A percentile compares a stretch with the other conserved stretches of the same genome.
These are phyloP conservation scores for Solanum infundibuliforme DNA, from an alignment of 257 asterid genomes.

Conservation along the genomic window DNA sequence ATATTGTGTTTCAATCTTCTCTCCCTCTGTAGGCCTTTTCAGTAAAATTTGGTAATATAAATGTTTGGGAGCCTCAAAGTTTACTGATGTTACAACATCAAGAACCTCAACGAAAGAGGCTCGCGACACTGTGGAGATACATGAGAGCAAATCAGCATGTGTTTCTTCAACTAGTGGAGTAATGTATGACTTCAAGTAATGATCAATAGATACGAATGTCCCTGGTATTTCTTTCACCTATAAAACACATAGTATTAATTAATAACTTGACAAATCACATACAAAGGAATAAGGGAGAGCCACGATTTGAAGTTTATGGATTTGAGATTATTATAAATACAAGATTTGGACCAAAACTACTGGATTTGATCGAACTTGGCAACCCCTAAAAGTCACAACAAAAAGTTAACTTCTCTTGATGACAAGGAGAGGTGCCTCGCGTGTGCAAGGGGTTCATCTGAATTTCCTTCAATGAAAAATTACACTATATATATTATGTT, in stretches of 20 bases:
- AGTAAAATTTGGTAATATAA: conserved; percentile 4
- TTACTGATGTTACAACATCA: not conserved
- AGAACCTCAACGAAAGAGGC: conserved; percentile 16
- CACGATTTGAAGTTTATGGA: too few species aligned
- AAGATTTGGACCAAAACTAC: too few species aligned
- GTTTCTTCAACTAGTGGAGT: conserved; percentile 13
- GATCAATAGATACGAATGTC: conserved; percentile 12
- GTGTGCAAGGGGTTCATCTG: not conserved
- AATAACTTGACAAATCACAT: not conserved
- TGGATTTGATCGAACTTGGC: conserved; percentile 8
- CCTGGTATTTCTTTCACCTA: conserved; percentile 26
- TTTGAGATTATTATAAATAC: too few species aligned
- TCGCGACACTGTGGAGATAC: not conserved
- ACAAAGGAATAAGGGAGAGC: not conserved
- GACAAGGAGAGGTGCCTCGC: not conserved
- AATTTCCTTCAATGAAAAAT: not conserved
- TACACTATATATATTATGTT: not conserved
- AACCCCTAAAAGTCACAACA: not conserved
- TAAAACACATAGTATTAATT: not conserved
- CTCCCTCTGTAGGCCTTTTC: not conserved
- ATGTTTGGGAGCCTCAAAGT: not conserved
- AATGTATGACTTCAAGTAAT: conserved; percentile 24
- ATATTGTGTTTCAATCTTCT: not conserved
- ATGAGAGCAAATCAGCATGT: conserved; percentile 40
- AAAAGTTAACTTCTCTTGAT: not conserved